These are phyloP conservation scores for Hsuehochloa calcarea DNA, from an alignment of 176 grass and related monocot genomes.

Conservation along the genomic window DNA sequence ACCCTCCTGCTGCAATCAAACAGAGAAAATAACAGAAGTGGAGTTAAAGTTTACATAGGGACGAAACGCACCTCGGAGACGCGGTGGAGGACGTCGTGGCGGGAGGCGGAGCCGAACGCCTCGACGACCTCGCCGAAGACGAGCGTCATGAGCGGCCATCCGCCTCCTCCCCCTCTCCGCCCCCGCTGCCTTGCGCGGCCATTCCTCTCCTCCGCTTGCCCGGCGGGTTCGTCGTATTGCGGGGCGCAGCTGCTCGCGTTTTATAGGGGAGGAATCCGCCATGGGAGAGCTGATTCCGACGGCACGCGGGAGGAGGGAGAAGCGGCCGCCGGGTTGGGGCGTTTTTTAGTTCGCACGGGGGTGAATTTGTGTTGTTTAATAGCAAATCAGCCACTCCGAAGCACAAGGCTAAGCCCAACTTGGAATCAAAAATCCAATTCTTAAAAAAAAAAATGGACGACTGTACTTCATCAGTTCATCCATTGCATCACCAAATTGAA, in stretches of 20 bases:
- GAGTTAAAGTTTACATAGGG: neutral
- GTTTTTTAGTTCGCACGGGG: neutral
- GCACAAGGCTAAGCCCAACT: conserved; percentile 6
- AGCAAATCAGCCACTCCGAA: neutral
- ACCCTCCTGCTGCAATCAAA: too few relatives aligned
- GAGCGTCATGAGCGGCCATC: conserved; percentile 39
- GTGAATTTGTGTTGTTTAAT: neutral
- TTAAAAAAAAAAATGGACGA: too few relatives aligned
- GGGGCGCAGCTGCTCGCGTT: neutral
- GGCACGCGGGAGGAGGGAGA: neutral
- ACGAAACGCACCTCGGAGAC: conserved; percentile 24
- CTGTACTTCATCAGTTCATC: too few relatives aligned
- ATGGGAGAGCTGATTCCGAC: neutral
- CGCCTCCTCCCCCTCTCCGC: neutral
- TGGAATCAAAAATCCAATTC: neutral
- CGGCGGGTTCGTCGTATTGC: neutral
- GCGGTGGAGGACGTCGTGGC: conserved; percentile 30
- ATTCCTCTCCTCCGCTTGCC: conserved; percentile 3
- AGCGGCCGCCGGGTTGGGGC: neutral
- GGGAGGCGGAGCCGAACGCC: conserved; percentile 39
- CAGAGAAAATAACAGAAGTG: too few relatives aligned
- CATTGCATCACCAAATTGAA: too few relatives aligned
- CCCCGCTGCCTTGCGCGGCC: neutral
- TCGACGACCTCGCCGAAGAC: conserved; percentile 47
- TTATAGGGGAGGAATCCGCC: conserved; percentile 1